Conservation (phyloP, 495 filamentous ascomycete genomes). For the Tuber brumale region DNA sequence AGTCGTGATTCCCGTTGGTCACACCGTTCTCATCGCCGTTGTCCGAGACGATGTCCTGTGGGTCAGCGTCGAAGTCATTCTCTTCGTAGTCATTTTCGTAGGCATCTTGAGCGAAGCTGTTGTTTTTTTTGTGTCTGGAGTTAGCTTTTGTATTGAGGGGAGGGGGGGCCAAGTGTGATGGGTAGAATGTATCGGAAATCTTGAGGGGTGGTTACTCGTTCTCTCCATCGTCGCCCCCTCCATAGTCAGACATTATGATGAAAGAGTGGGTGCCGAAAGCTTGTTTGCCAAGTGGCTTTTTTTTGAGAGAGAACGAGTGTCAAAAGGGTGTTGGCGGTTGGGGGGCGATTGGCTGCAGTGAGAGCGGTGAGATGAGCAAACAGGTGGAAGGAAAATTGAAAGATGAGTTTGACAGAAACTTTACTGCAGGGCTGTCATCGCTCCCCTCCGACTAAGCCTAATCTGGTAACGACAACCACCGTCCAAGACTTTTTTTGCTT, state of each 20-base stretch:
- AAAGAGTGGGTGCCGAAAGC: background rate
- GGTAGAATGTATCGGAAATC: background rate
- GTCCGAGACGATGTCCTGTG: slow-evolving; percentile 50
- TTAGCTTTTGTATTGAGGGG: background rate
- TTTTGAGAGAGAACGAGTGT: background rate
- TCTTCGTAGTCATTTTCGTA: slow-evolving; percentile 60
- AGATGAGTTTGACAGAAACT: slow-evolving; percentile 4
- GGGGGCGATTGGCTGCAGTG: background rate
- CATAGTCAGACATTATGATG: slow-evolving; percentile 34
- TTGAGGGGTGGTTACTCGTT: slow-evolving; percentile 41
- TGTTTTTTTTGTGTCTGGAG: slow-evolving; percentile 5
- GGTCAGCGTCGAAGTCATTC: slow-evolving; percentile 53
- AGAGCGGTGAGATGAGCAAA: background rate
- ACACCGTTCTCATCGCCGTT: slow-evolving; percentile 46
- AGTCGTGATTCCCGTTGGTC: slow-evolving; percentile 50
- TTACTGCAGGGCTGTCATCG: slow-evolving; percentile 8
- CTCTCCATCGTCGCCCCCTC: slow-evolving; percentile 32
- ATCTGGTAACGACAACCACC: background rate
- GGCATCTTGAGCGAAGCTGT: slow-evolving; percentile 40
- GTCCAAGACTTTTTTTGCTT: slow-evolving; percentile 19
- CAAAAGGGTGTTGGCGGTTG: background rate
- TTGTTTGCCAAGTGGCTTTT: background rate
- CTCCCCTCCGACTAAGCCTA: background rate
- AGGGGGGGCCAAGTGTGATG: slow-evolving; percentile 10
- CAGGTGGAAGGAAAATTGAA: background rate